phyloP scores from a whole-genome alignment of 352 stramenopile genomes.

The Phytopythium sindhum region DNA sequence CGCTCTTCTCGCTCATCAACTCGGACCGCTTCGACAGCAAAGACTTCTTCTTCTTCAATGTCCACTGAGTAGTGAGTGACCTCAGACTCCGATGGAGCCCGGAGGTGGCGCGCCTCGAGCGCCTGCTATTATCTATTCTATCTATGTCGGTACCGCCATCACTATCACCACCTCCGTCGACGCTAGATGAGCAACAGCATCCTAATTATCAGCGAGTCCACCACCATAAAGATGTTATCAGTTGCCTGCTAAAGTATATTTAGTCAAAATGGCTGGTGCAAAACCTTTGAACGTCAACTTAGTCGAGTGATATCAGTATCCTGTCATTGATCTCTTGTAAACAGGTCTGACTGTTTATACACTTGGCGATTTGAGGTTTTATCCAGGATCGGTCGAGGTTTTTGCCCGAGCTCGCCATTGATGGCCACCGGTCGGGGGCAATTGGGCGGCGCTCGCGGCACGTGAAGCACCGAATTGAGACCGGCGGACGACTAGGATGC shows the following conservation, averaged over 20 bases:
- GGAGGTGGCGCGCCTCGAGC: background rate
- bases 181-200: background rate
- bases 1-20: constrained; percentile 33
- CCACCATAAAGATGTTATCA: background rate
- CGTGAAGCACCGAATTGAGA: background rate
- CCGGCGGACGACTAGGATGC: constrained; percentile 23
- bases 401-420: background rate
- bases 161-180: background rate
- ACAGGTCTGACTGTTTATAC: no score
- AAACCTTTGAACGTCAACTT: background rate
- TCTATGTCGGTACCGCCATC: background rate
- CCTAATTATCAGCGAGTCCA: background rate
- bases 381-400: background rate
- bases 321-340: background rate
- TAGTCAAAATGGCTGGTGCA: background rate
- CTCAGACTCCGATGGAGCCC: background rate
- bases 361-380: no score
- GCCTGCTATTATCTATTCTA: background rate
- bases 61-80: constrained; percentile 1
- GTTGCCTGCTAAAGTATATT: background rate
- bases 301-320: background rate
- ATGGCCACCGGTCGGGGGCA: constrained; percentile 4
- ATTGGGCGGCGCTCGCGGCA: background rate
- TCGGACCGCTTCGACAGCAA: constrained; percentile 32
- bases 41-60: constrained; percentile 31